Evolutionary conservation across 129 eudicot species (phyloP).

Genomic region (Helianthus tuberosus): DNA sequence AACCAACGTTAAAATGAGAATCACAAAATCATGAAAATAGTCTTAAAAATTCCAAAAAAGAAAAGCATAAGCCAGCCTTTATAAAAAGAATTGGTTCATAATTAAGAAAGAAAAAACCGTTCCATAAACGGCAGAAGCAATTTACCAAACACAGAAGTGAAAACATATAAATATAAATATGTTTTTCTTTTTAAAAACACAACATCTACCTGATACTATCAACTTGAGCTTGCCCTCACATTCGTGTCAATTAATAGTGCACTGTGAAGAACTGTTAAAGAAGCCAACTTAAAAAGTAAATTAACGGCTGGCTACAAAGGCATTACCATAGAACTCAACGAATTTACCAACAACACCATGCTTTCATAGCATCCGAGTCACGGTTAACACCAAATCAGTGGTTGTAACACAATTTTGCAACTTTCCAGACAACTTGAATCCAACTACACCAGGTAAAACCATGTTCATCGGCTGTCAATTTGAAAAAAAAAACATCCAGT

Average conservation of each 20-base stretch:
- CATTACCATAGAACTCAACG: constrained; percentile 89
- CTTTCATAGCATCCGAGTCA: constrained; percentile 95
- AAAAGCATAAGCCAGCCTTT: not conserved
- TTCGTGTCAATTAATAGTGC: constrained; percentile 20
- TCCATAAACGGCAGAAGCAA: not conserved
- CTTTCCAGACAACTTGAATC: constrained; percentile 85
- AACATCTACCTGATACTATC: constrained; percentile 64
- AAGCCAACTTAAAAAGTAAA: not conserved
- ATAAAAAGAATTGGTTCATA: not conserved
- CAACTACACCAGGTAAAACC: constrained; percentile 99
- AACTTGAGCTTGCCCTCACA: constrained; percentile 87
- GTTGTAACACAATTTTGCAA: constrained; percentile 94
- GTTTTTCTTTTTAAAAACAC: not conserved
- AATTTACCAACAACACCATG: constrained; percentile 99
- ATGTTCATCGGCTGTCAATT: constrained; percentile 96
- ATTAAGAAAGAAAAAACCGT: not conserved
- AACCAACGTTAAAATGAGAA: not conserved
- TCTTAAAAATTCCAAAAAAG: not conserved
- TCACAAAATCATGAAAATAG: not conserved
- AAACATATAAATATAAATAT: not conserved
- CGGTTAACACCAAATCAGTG: constrained; percentile 95
- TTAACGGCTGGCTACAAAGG: not conserved
- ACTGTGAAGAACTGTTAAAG: not conserved
- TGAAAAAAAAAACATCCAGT: not conserved
- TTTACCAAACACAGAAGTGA: not conserved